phyloP scores from a whole-genome alignment of 192 early-diverging fungal genomes.

The Linnemannia exigua region DNA sequence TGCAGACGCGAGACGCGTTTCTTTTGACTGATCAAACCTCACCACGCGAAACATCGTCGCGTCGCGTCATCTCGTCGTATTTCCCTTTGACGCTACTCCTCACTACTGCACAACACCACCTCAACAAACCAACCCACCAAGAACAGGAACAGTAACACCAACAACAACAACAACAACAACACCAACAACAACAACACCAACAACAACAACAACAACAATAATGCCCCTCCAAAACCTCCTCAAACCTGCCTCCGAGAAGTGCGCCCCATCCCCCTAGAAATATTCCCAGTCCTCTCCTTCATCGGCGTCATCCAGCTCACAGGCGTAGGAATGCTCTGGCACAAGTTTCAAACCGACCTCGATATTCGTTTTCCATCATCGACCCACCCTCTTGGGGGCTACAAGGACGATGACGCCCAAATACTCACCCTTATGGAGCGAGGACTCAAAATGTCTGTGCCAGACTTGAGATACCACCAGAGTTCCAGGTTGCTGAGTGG shows the following conservation, averaged over 20 bases:
- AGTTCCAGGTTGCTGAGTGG: too few relatives aligned
- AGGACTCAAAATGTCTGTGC: neutral
- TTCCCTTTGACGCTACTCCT: neutral
- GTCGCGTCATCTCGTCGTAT: neutral
- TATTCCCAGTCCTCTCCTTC: neutral
- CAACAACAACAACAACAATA: neutral
- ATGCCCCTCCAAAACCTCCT: neutral
- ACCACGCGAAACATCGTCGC: too few relatives aligned
- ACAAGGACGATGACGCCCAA: neutral
- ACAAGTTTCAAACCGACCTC: neutral
- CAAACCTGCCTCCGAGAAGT: neutral
- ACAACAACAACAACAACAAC: neutral
- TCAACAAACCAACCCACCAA: too few relatives aligned
- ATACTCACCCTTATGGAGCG: neutral
- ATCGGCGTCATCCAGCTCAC: neutral
- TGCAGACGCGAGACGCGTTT: too few relatives aligned
- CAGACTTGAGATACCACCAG: too few relatives aligned
- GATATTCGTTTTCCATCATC: neutral
- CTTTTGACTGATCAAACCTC: too few relatives aligned
- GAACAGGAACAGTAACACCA: too few relatives aligned
- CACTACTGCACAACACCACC: neutral
- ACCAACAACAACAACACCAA: neutral
- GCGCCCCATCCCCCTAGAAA: neutral
- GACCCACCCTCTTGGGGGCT: neutral
- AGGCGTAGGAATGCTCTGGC: neutral